Evolutionary conservation across 2,329 filamentous ascomycete species (phyloP).

Genomic region (Fusarium cicatricum): DNA sequence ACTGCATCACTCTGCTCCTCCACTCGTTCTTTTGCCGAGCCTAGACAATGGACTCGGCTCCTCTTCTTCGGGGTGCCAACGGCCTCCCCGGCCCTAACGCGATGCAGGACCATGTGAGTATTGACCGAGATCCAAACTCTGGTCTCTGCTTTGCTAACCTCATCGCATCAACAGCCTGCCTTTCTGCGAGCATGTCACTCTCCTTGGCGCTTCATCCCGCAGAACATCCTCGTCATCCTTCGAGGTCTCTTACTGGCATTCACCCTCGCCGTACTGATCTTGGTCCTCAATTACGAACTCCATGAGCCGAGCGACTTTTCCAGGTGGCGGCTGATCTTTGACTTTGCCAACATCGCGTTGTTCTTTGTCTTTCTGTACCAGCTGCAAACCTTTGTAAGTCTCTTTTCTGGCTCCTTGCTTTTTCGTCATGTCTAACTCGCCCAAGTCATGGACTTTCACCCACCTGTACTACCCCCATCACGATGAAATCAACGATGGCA

Average conservation of each 20-base stretch:
- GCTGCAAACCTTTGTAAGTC: slow-evolving; percentile 55
- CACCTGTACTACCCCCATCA: slow-evolving; percentile 58
- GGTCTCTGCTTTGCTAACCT: slow-evolving; percentile 17
- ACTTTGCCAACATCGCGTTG: slow-evolving; percentile 58
- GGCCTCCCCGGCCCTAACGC: slow-evolving; percentile 45
- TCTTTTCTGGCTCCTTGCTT: not conserved
- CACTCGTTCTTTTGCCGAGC: not conserved
- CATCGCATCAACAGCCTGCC: slow-evolving; percentile 51
- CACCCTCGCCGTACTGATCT: slow-evolving; percentile 51
- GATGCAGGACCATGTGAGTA: slow-evolving; percentile 49
- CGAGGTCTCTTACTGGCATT: slow-evolving; percentile 55
- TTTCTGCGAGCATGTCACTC: slow-evolving; percentile 62
- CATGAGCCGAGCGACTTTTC: slow-evolving; percentile 50
- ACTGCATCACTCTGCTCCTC: not conserved
- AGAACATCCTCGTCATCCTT: slow-evolving; percentile 55
- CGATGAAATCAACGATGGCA: slow-evolving; percentile 47
- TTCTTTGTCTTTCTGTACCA: slow-evolving; percentile 56
- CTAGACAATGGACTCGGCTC: slow-evolving; percentile 46
- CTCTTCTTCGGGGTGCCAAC: slow-evolving; percentile 44
- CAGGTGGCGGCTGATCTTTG: slow-evolving; percentile 55
- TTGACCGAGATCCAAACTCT: not conserved
- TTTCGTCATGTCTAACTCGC: not conserved
- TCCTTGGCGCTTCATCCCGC: slow-evolving; percentile 57
- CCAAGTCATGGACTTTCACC: slow-evolving; percentile 61
- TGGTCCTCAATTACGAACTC: slow-evolving; percentile 57